Evolutionary conservation across 2,329 filamentous ascomycete genomes (phyloP).

Genomic region (Fonsecaea multimorphosa): DNA sequence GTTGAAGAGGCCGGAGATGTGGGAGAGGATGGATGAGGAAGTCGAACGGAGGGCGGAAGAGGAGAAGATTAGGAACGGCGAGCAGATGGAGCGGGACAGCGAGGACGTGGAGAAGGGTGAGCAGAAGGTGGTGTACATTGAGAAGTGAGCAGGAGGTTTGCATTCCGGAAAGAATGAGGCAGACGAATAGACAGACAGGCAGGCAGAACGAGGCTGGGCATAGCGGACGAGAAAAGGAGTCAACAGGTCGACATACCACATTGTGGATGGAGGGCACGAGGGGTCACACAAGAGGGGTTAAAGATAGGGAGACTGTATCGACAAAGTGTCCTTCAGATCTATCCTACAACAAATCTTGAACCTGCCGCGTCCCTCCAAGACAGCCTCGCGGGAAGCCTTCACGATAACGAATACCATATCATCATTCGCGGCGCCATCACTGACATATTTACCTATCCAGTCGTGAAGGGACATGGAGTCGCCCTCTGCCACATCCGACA

Average conservation of each 20-base stretch:
- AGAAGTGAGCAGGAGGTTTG: slow-evolving; percentile 19
- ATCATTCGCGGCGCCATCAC: too few relatives aligned
- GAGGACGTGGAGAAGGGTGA: slow-evolving; percentile 18
- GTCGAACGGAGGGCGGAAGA: slow-evolving; percentile 26
- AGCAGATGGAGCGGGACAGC: slow-evolving; percentile 6
- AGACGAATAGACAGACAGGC: not conserved
- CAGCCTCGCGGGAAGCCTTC: too few relatives aligned
- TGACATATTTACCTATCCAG: too few relatives aligned
- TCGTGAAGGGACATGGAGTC: not conserved
- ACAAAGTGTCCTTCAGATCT: too few relatives aligned
- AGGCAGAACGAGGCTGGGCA: not conserved
- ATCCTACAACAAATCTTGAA: too few relatives aligned
- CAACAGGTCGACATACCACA: too few relatives aligned
- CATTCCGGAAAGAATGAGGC: not conserved
- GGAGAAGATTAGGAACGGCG: slow-evolving; percentile 25
- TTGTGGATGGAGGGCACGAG: too few relatives aligned
- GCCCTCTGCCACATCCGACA: not conserved
- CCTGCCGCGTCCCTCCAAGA: too few relatives aligned
- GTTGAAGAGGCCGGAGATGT: slow-evolving; percentile 33
- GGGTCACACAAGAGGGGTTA: too few relatives aligned
- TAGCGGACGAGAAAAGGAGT: too few relatives aligned
- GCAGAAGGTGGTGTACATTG: slow-evolving; percentile 24
- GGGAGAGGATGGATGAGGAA: slow-evolving; percentile 31
- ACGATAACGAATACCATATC: too few relatives aligned
- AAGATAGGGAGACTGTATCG: too few relatives aligned